Percentiles rank a stretch among this genome's conserved stretches.
These are phyloP conservation scores for Trametes villosa DNA, from an alignment of 768 basidiomycete genomes.

Conservation along the genomic window DNA sequence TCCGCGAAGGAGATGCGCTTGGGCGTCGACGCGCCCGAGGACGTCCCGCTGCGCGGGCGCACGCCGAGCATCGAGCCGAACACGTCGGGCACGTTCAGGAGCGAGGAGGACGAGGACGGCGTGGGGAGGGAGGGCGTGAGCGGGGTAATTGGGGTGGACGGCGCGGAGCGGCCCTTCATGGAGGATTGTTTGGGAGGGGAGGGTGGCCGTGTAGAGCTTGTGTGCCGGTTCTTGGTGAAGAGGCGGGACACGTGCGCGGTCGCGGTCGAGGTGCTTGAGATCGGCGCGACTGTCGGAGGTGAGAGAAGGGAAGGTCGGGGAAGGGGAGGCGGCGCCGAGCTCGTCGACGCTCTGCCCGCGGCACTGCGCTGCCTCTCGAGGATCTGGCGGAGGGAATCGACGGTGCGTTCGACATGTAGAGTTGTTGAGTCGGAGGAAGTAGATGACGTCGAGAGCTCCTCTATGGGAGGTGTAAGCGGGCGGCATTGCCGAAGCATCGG, in stretches of 20 bases:
- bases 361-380: constrained; percentile 42
- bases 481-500: constrained; percentile 35
- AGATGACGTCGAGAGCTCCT: constrained; percentile 56
- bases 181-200: constrained; percentile 61
- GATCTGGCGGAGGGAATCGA: constrained; percentile 71
- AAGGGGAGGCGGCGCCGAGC: constrained; percentile 42
- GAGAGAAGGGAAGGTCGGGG: constrained; percentile 44
- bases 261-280: constrained; percentile 68
- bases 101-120: constrained; percentile 39
- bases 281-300: constrained; percentile 55
- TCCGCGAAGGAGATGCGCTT: constrained; percentile 82
- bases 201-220: constrained; percentile 65
- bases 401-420: constrained; percentile 62
- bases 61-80: constrained; percentile 31
- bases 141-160: constrained; percentile 36
- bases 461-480: constrained; percentile 59
- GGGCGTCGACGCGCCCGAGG: constrained; percentile 61
- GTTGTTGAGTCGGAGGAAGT: constrained; percentile 61
- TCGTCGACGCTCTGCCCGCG: constrained; percentile 2
- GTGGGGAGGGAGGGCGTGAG: constrained; percentile 21
- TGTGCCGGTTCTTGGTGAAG: constrained; percentile 63
- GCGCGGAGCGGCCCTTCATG: constrained; percentile 44
- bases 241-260: constrained; percentile 82
- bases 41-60: constrained; percentile 40
- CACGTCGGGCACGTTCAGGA: constrained; percentile 28